Evolutionary conservation across 1,284 basidiomycete species (phyloP).

Genomic region (Xerocomus alliaceus): DNA sequence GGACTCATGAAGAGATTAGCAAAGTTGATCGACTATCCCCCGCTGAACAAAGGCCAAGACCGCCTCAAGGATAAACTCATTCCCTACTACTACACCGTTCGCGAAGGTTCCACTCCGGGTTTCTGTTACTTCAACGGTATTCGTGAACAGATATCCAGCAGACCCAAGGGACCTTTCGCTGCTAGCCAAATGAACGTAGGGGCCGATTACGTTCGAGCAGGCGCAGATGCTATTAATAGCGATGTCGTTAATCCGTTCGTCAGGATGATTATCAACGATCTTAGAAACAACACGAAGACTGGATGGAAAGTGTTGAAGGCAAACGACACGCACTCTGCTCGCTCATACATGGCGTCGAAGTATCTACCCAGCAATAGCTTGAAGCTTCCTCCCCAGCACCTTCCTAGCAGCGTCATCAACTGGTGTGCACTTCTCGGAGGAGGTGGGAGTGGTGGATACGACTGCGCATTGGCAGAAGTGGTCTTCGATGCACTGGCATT

Average conservation of each 20-base stretch:
- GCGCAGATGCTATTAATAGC: conserved; percentile 11
- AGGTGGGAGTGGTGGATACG: neutral
- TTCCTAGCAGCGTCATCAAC: conserved; percentile 26
- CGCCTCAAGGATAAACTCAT: conserved; percentile 17
- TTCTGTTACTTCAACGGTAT: conserved; percentile 23
- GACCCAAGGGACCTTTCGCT: conserved; percentile 8
- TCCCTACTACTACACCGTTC: conserved; percentile 10
- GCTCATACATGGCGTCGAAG: conserved; percentile 26
- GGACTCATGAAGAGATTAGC: conserved; percentile 41
- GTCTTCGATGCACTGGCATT: neutral
- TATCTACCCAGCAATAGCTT: conserved; percentile 27
- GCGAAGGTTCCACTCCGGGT: conserved; percentile 8
- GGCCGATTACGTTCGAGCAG: conserved; percentile 17
- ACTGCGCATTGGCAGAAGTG: neutral
- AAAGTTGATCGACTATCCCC: conserved; percentile 29
- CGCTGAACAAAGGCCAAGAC: conserved; percentile 19
- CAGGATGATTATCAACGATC: conserved; percentile 14
- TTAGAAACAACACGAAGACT: neutral
- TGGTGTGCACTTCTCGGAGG: conserved; percentile 29
- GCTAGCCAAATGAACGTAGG: conserved; percentile 17
- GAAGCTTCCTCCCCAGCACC: conserved; percentile 14
- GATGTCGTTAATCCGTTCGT: conserved; percentile 21
- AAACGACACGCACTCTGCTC: conserved; percentile 17
- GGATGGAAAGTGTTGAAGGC: conserved; percentile 23
- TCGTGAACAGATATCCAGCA: neutral